Percentiles rank a stretch among this genome's conserved stretches.
phyloP scores from a whole-genome alignment of 805 yeast species.

The Candida dajiaensis region DNA sequence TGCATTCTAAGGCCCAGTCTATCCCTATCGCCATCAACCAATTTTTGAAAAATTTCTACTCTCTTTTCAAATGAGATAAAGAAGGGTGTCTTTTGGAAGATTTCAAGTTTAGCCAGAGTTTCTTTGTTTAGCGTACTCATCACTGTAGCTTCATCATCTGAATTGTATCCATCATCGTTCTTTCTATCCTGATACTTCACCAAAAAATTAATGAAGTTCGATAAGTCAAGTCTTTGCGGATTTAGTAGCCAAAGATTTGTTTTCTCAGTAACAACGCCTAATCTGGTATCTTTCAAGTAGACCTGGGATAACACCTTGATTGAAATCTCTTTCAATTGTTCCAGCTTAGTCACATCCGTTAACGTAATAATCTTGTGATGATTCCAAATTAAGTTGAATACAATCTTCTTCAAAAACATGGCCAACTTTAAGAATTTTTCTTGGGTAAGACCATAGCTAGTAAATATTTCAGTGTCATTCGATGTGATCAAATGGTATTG shows the following conservation, averaged over 20 bases:
- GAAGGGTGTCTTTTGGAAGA: slow-evolving; percentile 67
- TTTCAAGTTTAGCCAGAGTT: slow-evolving; percentile 32
- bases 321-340: slow-evolving; percentile 29
- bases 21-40: slow-evolving; percentile 50
- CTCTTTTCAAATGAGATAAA: slow-evolving; percentile 72
- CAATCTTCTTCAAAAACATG: slow-evolving; percentile 42
- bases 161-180: slow-evolving; percentile 16
- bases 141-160: slow-evolving; percentile 19
- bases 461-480: slow-evolving; percentile 55
- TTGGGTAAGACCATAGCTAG: slow-evolving; percentile 32
- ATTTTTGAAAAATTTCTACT: slow-evolving; percentile 62
- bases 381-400: slow-evolving; percentile 44
- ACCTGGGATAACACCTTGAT: slow-evolving; percentile 57
- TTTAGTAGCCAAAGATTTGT: slow-evolving; percentile 48
- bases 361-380: slow-evolving; percentile 6
- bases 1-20: slow-evolving; percentile 13
- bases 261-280: slow-evolving; percentile 39
- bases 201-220: slow-evolving; percentile 31
- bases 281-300: slow-evolving; percentile 58
- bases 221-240: slow-evolving; percentile 25
- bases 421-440: slow-evolving; percentile 35
- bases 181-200: slow-evolving; percentile 38
- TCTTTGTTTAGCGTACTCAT: slow-evolving; percentile 2
- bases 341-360: slow-evolving; percentile 4
- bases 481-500: slow-evolving; percentile 64